phyloP scores from a whole-genome alignment of 768 basidiomycete genomes.

The Lactarius evosmus region DNA sequence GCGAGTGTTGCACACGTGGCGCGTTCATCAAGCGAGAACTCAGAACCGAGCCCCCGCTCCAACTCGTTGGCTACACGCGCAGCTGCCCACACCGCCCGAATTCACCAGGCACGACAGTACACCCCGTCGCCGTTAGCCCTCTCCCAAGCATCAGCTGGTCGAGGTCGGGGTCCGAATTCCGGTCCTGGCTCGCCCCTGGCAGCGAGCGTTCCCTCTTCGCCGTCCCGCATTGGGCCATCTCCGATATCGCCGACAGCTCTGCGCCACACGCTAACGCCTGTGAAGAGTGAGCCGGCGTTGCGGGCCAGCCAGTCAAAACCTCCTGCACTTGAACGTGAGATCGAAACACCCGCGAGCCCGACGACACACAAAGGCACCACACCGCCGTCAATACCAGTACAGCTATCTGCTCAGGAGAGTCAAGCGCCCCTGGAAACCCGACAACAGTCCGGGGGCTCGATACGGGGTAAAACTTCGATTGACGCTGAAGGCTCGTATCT shows the following conservation, averaged over 20 bases:
- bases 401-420: slow-evolving; percentile 12
- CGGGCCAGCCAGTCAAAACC: not conserved
- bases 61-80: slow-evolving; percentile 6
- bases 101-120: slow-evolving; percentile 24
- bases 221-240: not conserved
- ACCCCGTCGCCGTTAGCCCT: slow-evolving; percentile 28
- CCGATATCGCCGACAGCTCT: slow-evolving; percentile 11
- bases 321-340: slow-evolving; percentile 7
- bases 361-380: not conserved
- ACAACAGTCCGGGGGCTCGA: slow-evolving; percentile 22
- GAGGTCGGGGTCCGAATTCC: not conserved
- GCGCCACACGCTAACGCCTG: slow-evolving; percentile 9
- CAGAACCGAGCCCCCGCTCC: not conserved
- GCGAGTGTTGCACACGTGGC: not conserved
- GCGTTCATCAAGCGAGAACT: slow-evolving; percentile 16
- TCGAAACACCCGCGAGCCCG: not conserved
- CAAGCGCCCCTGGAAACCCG: slow-evolving; percentile 4
- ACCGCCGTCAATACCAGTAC: slow-evolving; percentile 16
- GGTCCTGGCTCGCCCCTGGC: not conserved
- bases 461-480: slow-evolving; percentile 24
- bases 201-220: not conserved
- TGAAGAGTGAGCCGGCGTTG: slow-evolving; percentile 18
- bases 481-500: slow-evolving; percentile 35
- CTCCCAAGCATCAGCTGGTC: not conserved
- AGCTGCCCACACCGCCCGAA: slow-evolving; percentile 15